These are phyloP conservation scores for Colletotrichum graminicola DNA, from an alignment of 2,329 filamentous ascomycete genomes.

Conservation along the genomic window DNA sequence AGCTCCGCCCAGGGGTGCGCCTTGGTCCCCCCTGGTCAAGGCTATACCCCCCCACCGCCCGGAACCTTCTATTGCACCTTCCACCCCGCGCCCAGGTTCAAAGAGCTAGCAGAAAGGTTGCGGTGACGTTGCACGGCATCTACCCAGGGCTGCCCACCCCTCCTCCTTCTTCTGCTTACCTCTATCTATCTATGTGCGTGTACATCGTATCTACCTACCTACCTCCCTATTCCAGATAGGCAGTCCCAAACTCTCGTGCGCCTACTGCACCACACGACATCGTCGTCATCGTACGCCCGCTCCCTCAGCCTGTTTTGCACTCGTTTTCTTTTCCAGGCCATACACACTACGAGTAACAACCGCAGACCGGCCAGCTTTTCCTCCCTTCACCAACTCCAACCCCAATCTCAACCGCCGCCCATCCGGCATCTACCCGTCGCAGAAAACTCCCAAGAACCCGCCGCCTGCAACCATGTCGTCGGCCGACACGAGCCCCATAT, in stretches of 20 bases:
- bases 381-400: not conserved
- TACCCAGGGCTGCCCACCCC: not conserved
- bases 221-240: not conserved
- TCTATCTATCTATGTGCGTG: not conserved
- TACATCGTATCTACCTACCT: no score
- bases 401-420: not conserved
- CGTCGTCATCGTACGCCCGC: not conserved
- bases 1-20: not conserved
- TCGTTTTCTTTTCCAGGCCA: not conserved
- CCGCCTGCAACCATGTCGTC: conserved; percentile 69
- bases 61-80: conserved; percentile 34
- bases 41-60: conserved; percentile 25
- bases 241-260: not conserved
- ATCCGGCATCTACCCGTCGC: not conserved
- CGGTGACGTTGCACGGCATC: conserved; percentile 16
- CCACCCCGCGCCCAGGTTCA: conserved; percentile 33
- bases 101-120: conserved; percentile 13
- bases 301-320: not conserved
- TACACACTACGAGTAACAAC: not conserved
- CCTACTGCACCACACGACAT: not conserved
- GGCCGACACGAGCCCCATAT: conserved; percentile 71
- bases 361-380: not conserved
- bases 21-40: not conserved
- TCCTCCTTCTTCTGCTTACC: not conserved
- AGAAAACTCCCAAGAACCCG: not conserved